Evolutionary conservation across 345 rosid species (phyloP).

Genomic region (Citrus trifoliata): DNA sequence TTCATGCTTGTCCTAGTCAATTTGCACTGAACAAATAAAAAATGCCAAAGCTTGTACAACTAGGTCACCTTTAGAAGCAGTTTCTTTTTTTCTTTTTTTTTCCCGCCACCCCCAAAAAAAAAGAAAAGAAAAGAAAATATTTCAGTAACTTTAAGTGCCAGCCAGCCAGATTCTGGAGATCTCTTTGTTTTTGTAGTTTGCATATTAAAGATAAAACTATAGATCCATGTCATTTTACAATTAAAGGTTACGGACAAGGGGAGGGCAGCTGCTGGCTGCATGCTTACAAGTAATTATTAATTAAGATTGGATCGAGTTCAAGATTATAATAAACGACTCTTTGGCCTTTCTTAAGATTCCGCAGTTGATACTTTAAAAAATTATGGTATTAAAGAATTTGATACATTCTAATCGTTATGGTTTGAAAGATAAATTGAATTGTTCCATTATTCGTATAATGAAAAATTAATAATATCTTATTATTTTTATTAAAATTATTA

Average conservation of each 20-base stretch:
- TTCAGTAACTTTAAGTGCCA: too few species aligned
- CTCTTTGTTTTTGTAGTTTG: too few species aligned
- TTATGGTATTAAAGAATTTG: fast-evolving
- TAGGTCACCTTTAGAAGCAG: neutral
- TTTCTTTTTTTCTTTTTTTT: neutral
- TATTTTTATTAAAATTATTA: too few species aligned
- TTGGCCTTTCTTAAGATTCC: too few species aligned
- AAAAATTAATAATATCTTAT: too few species aligned
- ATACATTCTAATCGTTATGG: too few species aligned
- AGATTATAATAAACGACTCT: neutral
- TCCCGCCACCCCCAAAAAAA: fast-evolving
- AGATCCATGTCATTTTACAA: neutral
- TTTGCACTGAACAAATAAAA: neutral
- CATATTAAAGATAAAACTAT: neutral
- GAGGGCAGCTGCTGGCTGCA: too few species aligned
- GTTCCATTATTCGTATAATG: fast-evolving
- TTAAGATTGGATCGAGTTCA: neutral
- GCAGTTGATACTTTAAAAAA: fast-evolving
- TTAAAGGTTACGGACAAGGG: neutral
- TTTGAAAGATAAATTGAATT: too few species aligned
- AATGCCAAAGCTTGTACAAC: neutral
- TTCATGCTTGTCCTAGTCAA: neutral
- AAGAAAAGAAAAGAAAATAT: too few species aligned
- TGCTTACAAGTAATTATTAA: neutral
- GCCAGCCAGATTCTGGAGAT: neutral